Conservation (phyloP, 1,139 yeast genomes). For the Lodderomyces jiufengensis region DNA sequence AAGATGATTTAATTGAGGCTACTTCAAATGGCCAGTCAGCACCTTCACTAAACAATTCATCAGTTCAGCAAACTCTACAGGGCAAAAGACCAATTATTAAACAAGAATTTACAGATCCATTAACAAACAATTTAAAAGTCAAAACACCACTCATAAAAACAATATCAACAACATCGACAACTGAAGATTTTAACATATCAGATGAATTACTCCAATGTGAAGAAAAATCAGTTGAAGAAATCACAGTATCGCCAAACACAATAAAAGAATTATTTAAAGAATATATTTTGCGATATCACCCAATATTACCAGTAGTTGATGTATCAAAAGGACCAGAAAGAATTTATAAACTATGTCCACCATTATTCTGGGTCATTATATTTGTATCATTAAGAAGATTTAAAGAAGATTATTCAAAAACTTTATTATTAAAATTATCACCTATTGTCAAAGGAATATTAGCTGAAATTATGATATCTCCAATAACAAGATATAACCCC, state of each 20-base stretch:
- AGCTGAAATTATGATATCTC: conserved; percentile 86
- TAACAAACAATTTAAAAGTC: not conserved
- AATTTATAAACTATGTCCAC: conserved; percentile 75
- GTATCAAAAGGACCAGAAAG: conserved; percentile 76
- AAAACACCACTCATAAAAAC: not conserved
- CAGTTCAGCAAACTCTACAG: not conserved
- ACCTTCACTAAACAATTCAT: too few species aligned
- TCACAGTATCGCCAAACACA: conserved; percentile 55
- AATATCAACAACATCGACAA: not conserved
- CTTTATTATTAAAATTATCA: conserved; percentile 52
- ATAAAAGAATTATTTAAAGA: conserved; percentile 67
- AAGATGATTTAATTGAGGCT: not conserved
- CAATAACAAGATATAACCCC: conserved; percentile 80
- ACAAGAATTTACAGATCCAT: too few species aligned
- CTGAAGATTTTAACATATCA: conserved; percentile 20
- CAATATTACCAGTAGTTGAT: conserved; percentile 84
- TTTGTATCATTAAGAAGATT: conserved; percentile 71
- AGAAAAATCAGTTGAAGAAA: conserved; percentile 66
- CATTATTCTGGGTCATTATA: conserved; percentile 92
- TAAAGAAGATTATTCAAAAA: conserved; percentile 34
- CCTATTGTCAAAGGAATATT: conserved; percentile 71
- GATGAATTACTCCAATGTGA: conserved; percentile 48
- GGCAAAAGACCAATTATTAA: not conserved
- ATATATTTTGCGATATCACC: conserved; percentile 73
- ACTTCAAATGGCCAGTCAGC: too few species aligned